phyloP scores from a whole-genome alignment of 2,329 filamentous ascomycete species.

The Elsinoe australis region DNA sequence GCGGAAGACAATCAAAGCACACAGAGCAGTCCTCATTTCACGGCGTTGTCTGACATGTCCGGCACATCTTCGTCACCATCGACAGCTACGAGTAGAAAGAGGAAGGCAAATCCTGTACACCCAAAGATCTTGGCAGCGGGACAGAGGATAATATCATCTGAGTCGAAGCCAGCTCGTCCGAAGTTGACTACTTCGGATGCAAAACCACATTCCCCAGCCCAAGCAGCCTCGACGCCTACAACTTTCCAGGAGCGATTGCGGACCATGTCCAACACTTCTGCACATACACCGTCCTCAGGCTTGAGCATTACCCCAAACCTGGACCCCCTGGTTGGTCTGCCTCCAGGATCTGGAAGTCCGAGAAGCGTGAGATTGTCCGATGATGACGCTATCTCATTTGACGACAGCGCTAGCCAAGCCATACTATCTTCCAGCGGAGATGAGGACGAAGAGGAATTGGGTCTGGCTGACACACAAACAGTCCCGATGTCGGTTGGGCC shows the following conservation, averaged over 20 bases:
- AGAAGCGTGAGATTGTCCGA: conserved; percentile 53
- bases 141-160: conserved; percentile 30
- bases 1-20: background rate
- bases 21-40: conserved; percentile 19
- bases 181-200: conserved; percentile 23
- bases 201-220: conserved; percentile 24
- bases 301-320: conserved; percentile 42
- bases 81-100: conserved; percentile 23
- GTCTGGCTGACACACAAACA: conserved; percentile 28
- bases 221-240: no score
- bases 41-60: conserved; percentile 21
- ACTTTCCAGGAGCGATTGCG: conserved; percentile 24
- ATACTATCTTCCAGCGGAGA: conserved; percentile 47
- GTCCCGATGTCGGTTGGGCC: conserved; percentile 37
- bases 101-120: conserved; percentile 31
- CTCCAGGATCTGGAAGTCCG: conserved; percentile 53
- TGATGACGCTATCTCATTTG: conserved; percentile 44
- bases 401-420: conserved; percentile 50
- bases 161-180: conserved; percentile 21
- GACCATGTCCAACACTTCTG: conserved; percentile 26
- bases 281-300: conserved; percentile 41
- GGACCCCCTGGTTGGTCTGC: conserved; percentile 47
- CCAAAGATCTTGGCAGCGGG: conserved; percentile 29
- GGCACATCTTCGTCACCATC: conserved; percentile 20
- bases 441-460: conserved; percentile 45